Evolutionary conservation across 306 rosid species (phyloP), one percentile per base, ranked within the genome.

Genomic region (Rosa rugosa): DNA sequence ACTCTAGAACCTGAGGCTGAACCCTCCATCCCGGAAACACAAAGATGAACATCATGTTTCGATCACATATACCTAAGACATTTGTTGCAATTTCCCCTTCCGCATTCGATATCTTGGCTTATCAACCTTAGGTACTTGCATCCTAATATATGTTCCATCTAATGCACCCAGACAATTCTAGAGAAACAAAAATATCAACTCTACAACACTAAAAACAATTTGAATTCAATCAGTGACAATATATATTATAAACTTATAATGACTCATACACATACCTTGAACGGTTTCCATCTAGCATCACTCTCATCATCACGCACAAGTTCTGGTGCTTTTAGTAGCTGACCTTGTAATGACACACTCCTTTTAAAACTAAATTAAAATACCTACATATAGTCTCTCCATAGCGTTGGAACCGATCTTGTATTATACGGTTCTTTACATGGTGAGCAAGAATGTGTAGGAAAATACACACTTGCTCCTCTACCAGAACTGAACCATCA

Each of bases 101-200:
- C 49, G 5, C 36, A 0, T 65, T 25, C 18, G 16, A 65, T 65
- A 65, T 38, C 20, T 1, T 13, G n/a, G 45, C 18, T 65, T 65
- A 25, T 65, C 70, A 31, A 40, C 6, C 13, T 65, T 20, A 65
- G 8, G 18, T 25, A 65, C 70, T 8, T 40, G 36, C 20, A 44
- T 27, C 31, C 13, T 25, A 22, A 62, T 62, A 1, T 22, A 62
- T 6, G 36, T 62, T 6, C 12, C 5, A 62, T 62, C 53, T 42
- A 69, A 69, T 69, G 38, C 73, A 8, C 73, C 3, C 20, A 69
- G 18, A 20, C 54, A 69, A 69, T 44, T 69, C 73, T 44, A 69
- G 5, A 40, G 31, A 27, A 27, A 27, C 6, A 18, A 36, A 7
- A 14, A 40, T 45, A 27, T 27, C 47, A 68, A 16, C 16, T 2